Conservation (phyloP, 495 filamentous ascomycete genomes). For the Penicillium antarcticum region DNA sequence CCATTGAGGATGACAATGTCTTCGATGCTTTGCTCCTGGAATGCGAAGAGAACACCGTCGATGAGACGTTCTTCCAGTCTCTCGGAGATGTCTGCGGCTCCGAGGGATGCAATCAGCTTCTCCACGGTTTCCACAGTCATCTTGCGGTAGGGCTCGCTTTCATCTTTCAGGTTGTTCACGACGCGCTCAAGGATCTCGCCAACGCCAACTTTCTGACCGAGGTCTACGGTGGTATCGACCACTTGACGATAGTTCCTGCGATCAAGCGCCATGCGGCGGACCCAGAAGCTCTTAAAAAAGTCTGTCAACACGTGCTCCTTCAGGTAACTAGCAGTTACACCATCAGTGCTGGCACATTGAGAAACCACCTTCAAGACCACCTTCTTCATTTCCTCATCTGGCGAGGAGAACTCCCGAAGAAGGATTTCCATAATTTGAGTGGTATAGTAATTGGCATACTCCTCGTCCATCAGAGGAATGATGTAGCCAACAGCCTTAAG, state of each 20-base stretch:
- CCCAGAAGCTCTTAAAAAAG: conserved; percentile 99
- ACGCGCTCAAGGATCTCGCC: conserved; percentile 92
- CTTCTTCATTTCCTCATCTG: conserved; percentile 99
- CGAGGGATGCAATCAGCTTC: conserved; percentile 88
- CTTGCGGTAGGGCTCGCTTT: conserved; percentile 96
- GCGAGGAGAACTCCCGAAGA: conserved; percentile 90
- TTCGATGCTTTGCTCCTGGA: conserved; percentile 98
- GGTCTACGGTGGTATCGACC: conserved; percentile 95
- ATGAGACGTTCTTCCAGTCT: conserved; percentile 89
- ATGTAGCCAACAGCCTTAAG: conserved; percentile 98
- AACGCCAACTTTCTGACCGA: conserved; percentile 94
- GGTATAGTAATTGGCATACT: conserved; percentile 99
- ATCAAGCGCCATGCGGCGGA: conserved; percentile 92
- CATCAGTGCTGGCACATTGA: conserved; percentile 92
- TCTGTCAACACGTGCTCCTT: conserved; percentile 93
- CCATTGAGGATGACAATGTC: conserved; percentile 96
- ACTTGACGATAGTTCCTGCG: conserved; percentile 96
- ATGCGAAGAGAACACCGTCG: conserved; percentile 93
- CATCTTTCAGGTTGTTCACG: conserved; percentile 94
- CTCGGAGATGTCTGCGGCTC: conserved; percentile 90
- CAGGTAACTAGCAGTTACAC: conserved; percentile 90
- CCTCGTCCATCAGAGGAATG: conserved; percentile 98
- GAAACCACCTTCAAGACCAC: conserved; percentile 96
- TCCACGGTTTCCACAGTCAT: conserved; percentile 99
- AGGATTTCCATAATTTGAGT: conserved; percentile 99